Conservation (phyloP, 495 filamentous ascomycete species). For the Aspergillus campestris region DNA sequence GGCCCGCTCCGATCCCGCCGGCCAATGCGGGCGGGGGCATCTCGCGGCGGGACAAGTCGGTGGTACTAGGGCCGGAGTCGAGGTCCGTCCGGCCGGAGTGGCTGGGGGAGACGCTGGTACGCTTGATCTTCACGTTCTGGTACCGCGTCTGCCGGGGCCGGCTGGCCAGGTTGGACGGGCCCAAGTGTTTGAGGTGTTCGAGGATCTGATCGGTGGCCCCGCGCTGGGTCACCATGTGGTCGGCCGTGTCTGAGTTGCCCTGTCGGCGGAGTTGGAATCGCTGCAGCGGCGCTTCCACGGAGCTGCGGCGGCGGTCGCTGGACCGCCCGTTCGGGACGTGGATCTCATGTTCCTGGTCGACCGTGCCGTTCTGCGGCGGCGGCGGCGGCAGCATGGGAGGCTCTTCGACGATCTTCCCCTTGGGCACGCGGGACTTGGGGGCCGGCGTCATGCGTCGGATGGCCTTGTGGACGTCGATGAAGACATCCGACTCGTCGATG, state of each 20-base stretch:
- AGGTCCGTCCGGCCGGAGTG: slow-evolving; percentile 31
- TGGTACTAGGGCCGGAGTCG: slow-evolving; percentile 23
- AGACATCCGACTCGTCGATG: slow-evolving; percentile 89
- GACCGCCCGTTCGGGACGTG: slow-evolving; percentile 4
- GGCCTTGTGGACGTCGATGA: slow-evolving; percentile 93
- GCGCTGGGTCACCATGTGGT: slow-evolving; percentile 29
- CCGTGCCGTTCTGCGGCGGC: slow-evolving; percentile 23
- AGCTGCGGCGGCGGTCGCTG: slow-evolving; percentile 25
- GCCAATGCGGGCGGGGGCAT: slow-evolving; percentile 19
- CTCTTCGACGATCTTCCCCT: slow-evolving; percentile 48
- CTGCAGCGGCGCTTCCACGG: slow-evolving; percentile 45
- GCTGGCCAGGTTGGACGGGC: slow-evolving; percentile 83
- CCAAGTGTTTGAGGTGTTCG: slow-evolving; percentile 81
- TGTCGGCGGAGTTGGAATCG: slow-evolving; percentile 36
- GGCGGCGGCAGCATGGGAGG: slow-evolving; percentile 24
- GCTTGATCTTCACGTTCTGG: slow-evolving; percentile 85
- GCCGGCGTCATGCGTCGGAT: slow-evolving; percentile 72
- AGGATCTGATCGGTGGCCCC: slow-evolving; percentile 53
- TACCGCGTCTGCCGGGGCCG: slow-evolving; percentile 78
- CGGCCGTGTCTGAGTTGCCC: slow-evolving; percentile 14
- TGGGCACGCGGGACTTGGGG: slow-evolving; percentile 51
- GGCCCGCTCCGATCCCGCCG: slow-evolving; percentile 44
- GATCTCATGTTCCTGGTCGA: slow-evolving; percentile 25
- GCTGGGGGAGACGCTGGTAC: slow-evolving; percentile 40
- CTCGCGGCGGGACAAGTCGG: slow-evolving; percentile 15